Evolutionary conservation across 257 asterid genomes (phyloP), one percentile per base, ranked within the genome.

Genomic region (Echium plantagineum): DNA sequence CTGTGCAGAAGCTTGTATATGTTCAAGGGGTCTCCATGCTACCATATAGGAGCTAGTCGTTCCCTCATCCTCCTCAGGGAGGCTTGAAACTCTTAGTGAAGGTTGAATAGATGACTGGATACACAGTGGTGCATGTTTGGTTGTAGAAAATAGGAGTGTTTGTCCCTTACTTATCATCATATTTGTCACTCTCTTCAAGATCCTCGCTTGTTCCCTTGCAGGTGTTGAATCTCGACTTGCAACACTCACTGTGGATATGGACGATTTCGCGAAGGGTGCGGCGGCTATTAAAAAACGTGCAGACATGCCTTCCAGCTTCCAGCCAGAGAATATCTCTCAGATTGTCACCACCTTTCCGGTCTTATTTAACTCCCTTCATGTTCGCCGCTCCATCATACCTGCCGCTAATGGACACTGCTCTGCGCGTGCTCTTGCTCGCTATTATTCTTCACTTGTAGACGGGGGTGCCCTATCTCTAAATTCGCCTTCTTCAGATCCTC

Each of bases 141-240:
- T 2, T 28, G 5, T 28, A 28, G 32, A 6, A 28, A 28, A 28
- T 28, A 28, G 7, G 32, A 28, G 32, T 28, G 46, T 35, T 3
- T 35, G 46, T 35, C 6, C 46, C 6, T 35, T 9, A 7, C 46
- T 9, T 35, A 13, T 35, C 46, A 35, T 35, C 46, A 35, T 7
- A 13, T 35, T 6, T 35, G 46, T 35, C 1, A 13, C 13, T 2
- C 46, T 35, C 46, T 35, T 35, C 46, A 55, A 20, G 16, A 13
- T 10, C 28, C 60, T 17, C 31, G 9, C 32, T 75, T 38, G 49
- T 72, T 61, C 53, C 10, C 56, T 61, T 64, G 21, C 70, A 91
- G 98, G 98, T 66, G 96, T 91, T 65, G 98, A 91, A 65, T 85
- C 98, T 53, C 89, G 98, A 58, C 96, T 91, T 18, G 98, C 98